Evolutionary conservation across 345 rosid genomes (phyloP).

Genomic region (Clausena lansium): DNA sequence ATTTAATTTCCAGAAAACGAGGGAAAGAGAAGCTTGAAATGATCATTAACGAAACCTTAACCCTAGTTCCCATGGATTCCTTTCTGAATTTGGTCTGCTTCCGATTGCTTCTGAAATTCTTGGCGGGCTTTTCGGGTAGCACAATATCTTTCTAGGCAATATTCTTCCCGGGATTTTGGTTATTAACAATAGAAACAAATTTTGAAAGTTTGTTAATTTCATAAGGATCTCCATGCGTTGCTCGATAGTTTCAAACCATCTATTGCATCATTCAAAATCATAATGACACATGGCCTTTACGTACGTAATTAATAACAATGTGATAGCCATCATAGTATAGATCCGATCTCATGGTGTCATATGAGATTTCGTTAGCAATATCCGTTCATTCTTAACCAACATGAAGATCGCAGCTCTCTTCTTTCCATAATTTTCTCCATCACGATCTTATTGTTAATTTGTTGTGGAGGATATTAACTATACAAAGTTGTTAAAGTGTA

Average conservation of each 20-base stretch:
- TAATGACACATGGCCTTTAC: background rate
- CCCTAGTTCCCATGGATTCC: constrained; percentile 17
- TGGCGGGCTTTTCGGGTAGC: constrained; percentile 29
- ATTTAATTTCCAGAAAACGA: background rate
- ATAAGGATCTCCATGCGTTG: background rate
- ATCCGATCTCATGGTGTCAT: background rate
- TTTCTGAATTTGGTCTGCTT: background rate
- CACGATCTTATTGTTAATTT: background rate
- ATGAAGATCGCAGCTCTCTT: background rate
- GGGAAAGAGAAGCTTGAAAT: background rate
- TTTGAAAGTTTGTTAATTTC: constrained; percentile 21
- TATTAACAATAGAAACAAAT: constrained; percentile 11
- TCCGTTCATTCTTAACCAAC: background rate
- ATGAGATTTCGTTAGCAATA: background rate
- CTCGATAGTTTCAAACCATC: background rate
- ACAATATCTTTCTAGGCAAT: background rate
- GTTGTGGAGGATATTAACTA: background rate
- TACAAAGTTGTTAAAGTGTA: no score
- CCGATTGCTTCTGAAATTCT: constrained; percentile 4
- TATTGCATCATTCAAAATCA: background rate
- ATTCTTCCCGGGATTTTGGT: constrained; percentile 4
- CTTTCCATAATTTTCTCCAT: background rate
- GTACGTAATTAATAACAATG: background rate
- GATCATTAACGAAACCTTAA: constrained; percentile 21
- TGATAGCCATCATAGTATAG: background rate